Evolutionary conservation across 768 basidiomycete species (phyloP), one percentile per base, ranked within the genome.

Genomic region (Termitomyces sp.): DNA sequence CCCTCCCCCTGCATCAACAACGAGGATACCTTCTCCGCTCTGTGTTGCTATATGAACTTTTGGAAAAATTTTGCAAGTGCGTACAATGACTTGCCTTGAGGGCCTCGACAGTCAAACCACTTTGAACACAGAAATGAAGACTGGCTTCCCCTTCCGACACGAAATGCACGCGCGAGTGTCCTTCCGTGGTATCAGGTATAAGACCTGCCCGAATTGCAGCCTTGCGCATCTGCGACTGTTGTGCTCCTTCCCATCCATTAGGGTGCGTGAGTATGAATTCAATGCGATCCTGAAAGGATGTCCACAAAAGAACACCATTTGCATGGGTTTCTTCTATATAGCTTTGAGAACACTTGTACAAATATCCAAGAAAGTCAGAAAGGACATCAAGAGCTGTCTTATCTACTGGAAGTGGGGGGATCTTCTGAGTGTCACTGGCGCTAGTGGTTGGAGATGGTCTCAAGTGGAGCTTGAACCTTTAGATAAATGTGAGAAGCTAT

Each of bases 61-160:
- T n/a, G 3, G 1, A 29, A 42, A 22, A 5, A 24, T 3, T 31
- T 31, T 15, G n/a, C 24, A 49, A 12, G 10, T 33, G 16, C 7
- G 36, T 18, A 13, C 22, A 31, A 24, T 15, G 18, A 15, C 26
- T 50, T 42, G 73, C 76, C 57, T 69, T 64, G 44, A 77, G 55
- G 0, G 65, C 67, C 15, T 77, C 73, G 0, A 70, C 68, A 4
- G 73, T 71, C 6, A 81, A 59, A 0, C 78, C 74, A 36, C 64
- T 69, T 34, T 67, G 56, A 24, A 85, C 69, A 37, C 83, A 84
- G 60, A 74, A 84, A 60, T 86, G 80, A 22, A 85, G 65, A 60
- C 78, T 81, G 0, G 85, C 85, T 64, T 87, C 85, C 0, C 85
- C 85, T 60, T 86, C 84, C 0, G 83, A 85, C 22, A 86, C 76